These are phyloP conservation scores for Camelina neglecta DNA, from an alignment of 345 rosid genomes.

Conservation along the genomic window DNA sequence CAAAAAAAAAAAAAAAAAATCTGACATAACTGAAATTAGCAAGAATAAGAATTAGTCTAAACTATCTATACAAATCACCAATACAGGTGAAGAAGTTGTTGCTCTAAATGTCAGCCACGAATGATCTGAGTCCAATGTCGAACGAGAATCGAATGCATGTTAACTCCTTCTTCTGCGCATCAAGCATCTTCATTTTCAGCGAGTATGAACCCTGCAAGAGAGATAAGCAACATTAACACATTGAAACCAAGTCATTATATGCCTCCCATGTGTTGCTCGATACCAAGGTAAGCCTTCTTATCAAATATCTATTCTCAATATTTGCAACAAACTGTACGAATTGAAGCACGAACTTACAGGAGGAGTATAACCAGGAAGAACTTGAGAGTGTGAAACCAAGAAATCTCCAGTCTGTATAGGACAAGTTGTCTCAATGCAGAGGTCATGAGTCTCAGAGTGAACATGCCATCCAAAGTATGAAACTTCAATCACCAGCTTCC, in stretches of 20 bases:
- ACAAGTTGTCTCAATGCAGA: constrained; percentile 82
- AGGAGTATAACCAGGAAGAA: constrained; percentile 82
- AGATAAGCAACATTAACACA: constrained; percentile 5
- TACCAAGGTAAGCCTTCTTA: constrained; percentile 10
- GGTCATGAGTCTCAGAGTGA: constrained; percentile 77
- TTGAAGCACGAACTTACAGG: constrained; percentile 58
- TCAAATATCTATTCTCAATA: neutral
- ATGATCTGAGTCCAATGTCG: constrained; percentile 59
- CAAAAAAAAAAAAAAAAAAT: neutral
- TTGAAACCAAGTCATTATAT: neutral
- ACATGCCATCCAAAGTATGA: constrained; percentile 85
- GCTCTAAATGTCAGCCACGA: constrained; percentile 59
- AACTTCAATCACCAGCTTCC: constrained; percentile 79
- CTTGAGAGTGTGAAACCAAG: constrained; percentile 79
- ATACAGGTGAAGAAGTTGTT: neutral
- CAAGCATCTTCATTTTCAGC: constrained; percentile 85
- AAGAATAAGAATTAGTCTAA: constrained; percentile 18
- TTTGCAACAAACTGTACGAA: neutral
- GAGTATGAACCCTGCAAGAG: constrained; percentile 76
- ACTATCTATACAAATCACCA: constrained; percentile 9
- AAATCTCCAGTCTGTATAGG: constrained; percentile 79
- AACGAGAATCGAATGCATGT: constrained; percentile 80
- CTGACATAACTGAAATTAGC: constrained; percentile 1
- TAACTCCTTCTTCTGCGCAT: constrained; percentile 49
- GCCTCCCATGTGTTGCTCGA: neutral